Evolutionary conservation across 2,329 filamentous ascomycete genomes (phyloP).

Genomic region (Colletotrichum lupini): DNA sequence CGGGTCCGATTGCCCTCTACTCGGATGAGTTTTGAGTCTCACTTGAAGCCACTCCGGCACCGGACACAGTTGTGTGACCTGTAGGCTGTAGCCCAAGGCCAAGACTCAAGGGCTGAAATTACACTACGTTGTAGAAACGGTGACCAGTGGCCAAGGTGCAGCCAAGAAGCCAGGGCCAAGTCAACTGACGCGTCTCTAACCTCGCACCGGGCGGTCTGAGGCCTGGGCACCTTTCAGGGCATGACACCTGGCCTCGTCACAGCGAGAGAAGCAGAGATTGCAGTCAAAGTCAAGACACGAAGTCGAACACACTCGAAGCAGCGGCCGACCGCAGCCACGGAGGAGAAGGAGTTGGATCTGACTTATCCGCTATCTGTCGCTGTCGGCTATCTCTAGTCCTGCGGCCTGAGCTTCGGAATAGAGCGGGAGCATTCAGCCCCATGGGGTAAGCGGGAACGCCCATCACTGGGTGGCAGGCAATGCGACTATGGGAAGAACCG

Average conservation of each 20-base stretch:
- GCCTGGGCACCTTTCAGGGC: conserved; percentile 13
- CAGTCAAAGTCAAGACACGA: not conserved
- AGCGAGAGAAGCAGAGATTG: not conserved
- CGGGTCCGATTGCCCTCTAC: too few relatives aligned
- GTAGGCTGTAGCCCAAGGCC: too few relatives aligned
- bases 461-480: conserved; percentile 20
- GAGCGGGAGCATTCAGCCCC: conserved; percentile 30
- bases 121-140: not conserved
- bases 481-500: conserved; percentile 29
- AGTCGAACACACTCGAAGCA: not conserved
- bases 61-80: too few relatives aligned
- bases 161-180: conserved; percentile 3
- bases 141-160: not conserved
- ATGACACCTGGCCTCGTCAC: not conserved
- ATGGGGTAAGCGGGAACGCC: conserved; percentile 30
- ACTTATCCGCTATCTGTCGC: conserved; percentile 11
- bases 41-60: too few relatives aligned
- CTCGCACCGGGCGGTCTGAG: conserved; percentile 1
- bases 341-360: conserved; percentile 23
- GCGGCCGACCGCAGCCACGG: not conserved
- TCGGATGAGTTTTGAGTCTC: too few relatives aligned
- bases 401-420: conserved; percentile 17
- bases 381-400: conserved; percentile 27
- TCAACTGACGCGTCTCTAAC: conserved; percentile 23
- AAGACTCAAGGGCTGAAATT: not conserved